Percentiles rank a stretch among this genome's conserved stretches.
These are phyloP conservation scores for Sporothrix globosa DNA, from an alignment of 2,329 filamentous ascomycete genomes.

Conservation along the genomic window DNA sequence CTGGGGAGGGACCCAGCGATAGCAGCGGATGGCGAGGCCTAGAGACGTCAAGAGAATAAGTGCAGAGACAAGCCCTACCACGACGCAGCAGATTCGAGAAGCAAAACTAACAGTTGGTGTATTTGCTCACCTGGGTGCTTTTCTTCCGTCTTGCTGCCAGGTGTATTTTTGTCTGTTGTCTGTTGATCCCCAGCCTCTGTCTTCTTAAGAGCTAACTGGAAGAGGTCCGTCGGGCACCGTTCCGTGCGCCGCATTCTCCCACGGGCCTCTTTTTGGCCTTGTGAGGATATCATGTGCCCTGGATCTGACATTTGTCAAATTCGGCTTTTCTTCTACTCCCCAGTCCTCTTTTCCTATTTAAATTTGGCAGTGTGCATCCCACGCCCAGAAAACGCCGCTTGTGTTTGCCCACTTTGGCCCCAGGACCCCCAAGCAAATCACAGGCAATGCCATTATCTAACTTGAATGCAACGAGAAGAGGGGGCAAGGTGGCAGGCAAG, in stretches of 20 bases:
- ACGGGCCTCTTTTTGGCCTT: neutral
- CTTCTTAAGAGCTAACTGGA: neutral
- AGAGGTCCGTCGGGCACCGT: neutral
- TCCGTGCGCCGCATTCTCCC: neutral
- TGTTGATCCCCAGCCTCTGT: neutral
- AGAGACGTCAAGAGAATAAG: neutral
- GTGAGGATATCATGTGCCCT: conserved; percentile 22
- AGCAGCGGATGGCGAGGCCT: neutral
- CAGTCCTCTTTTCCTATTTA: neutral
- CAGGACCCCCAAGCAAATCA: conserved; percentile 22
- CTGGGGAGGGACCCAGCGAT: neutral
- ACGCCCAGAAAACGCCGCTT: conserved; percentile 30
- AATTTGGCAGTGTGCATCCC: conserved; percentile 24
- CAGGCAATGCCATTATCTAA: conserved; percentile 32
- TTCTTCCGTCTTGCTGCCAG: conserved; percentile 1
- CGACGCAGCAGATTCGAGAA: neutral
- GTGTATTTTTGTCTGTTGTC: neutral
- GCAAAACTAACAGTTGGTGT: neutral
- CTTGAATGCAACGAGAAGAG: conserved; percentile 23
- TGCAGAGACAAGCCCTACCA: neutral
- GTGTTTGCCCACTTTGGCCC: conserved; percentile 18
- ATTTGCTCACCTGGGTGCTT: conserved; percentile 5
- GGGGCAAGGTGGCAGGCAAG: neutral
- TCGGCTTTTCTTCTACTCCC: neutral
- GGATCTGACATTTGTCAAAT: neutral